Evolutionary conservation across 2,329 filamentous ascomycete species (phyloP).

Genomic region (Hortaea werneckii): DNA sequence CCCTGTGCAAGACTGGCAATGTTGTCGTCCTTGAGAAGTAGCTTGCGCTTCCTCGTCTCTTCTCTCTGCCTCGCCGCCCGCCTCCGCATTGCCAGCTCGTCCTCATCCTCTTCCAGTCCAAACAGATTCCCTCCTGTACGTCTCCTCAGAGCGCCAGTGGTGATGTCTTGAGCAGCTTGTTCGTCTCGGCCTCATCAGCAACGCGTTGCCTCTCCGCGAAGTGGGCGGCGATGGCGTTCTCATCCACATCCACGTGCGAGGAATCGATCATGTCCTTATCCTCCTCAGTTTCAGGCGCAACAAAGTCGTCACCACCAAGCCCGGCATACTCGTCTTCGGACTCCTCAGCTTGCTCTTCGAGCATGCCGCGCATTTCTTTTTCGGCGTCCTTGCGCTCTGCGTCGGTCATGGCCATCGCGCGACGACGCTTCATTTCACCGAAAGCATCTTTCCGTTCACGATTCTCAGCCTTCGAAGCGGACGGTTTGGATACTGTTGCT

Average conservation of each 20-base stretch:
- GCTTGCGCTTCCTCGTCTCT: constrained; percentile 84
- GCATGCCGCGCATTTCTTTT: constrained; percentile 78
- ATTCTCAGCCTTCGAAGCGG: not conserved
- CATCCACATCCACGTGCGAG: constrained; percentile 64
- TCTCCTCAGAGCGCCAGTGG: constrained; percentile 73
- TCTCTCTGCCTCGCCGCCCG: constrained; percentile 75
- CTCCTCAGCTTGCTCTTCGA: constrained; percentile 90
- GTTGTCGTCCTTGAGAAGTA: constrained; percentile 75
- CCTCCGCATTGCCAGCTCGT: constrained; percentile 64
- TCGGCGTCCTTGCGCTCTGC: constrained; percentile 41
- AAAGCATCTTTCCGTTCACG: constrained; percentile 47
- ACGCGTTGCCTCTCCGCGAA: constrained; percentile 73
- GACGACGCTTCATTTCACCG: constrained; percentile 56
- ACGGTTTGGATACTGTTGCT: constrained; percentile 2
- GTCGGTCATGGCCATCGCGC: constrained; percentile 36
- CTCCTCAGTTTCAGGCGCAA: constrained; percentile 62
- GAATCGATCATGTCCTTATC: constrained; percentile 85
- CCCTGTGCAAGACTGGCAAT: constrained; percentile 55
- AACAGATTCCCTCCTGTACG: constrained; percentile 54
- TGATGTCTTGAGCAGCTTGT: constrained; percentile 87
- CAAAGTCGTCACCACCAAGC: constrained; percentile 78
- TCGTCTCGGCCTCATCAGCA: constrained; percentile 75
- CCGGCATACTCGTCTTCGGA: constrained; percentile 98
- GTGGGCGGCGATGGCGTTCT: constrained; percentile 71
- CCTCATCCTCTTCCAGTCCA: constrained; percentile 72